A percentile compares a stretch with the other conserved stretches of the same genome.
Conservation (phyloP, 2,329 filamentous ascomycete genomes). For the Scedosporium dehoogii region DNA sequence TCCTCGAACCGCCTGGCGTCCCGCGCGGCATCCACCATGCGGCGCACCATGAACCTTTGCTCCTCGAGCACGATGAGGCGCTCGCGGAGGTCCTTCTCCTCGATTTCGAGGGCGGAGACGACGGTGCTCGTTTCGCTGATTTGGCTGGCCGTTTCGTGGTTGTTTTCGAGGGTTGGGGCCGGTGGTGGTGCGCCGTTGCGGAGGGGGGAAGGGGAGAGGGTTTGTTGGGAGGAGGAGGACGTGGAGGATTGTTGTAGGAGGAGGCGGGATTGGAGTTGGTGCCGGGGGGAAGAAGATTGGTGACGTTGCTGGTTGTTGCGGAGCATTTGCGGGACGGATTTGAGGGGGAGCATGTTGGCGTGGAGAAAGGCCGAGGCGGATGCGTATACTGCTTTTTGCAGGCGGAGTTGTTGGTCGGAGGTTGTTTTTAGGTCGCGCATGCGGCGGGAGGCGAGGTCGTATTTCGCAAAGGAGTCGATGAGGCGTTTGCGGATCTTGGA, state of each 20-base stretch:
- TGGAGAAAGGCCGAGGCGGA: conserved; percentile 78
- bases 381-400: conserved; percentile 75
- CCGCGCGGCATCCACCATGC: conserved; percentile 73
- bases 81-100: conserved; percentile 76
- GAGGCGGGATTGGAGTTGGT: not conserved
- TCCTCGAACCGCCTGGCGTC: conserved; percentile 77
- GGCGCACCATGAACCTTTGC: conserved; percentile 78
- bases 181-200: conserved; percentile 20
- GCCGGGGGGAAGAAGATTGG: not conserved
- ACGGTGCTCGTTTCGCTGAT: conserved; percentile 42
- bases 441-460: conserved; percentile 70
- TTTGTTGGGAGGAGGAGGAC: not conserved
- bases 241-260: not conserved
- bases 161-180: conserved; percentile 27
- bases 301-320: conserved; percentile 22
- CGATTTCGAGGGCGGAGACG: conserved; percentile 57
- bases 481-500: conserved; percentile 82
- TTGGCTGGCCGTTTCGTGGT: conserved; percentile 38
- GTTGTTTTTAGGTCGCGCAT: conserved; percentile 69
- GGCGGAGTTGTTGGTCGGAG: conserved; percentile 58
- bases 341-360: conserved; percentile 82
- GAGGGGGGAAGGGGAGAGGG: not conserved
- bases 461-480: conserved; percentile 82
- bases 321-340: conserved; percentile 59
- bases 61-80: conserved; percentile 78